Base-by-base conservation (phyloP, 2,329 filamentous ascomycete species). In the Balansia obtecta region DNA sequence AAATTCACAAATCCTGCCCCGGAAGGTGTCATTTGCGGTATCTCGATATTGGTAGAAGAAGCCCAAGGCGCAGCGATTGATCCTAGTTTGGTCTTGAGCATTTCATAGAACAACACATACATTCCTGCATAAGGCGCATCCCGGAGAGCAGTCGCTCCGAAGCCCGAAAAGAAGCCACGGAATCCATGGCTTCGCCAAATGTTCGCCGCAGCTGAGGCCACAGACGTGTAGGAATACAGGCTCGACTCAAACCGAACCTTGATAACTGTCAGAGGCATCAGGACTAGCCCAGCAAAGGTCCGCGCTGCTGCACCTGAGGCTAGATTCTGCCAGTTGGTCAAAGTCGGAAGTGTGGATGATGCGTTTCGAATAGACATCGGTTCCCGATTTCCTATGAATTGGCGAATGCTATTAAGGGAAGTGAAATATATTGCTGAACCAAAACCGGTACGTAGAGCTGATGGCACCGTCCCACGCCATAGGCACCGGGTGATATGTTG, bases 81-180 rank as follows among this genome's bases (percentile, higher is more conserved):
- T 2, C 62, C 60, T 2, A 93, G 70, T 13, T 73, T 71, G 46
- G 74, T 77, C 68, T 95, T 95, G 51, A 82, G 75, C 61, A 87
- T 79, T 69, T 98, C 93, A 68, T 98, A 98, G 58, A 95, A 86
- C 8, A 96, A 72, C 1, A 98, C 88, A 62, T 98, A 98, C 15
- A 96, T 74, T 0, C 93, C 93, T 0, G 93, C 93, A 64, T 97
- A 97, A 0, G 93, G 93, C n/a, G 90, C 93, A 67, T 98, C 93
- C 44, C 93, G 79, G 30, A 95, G 80, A 0, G 93, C 88, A 0
- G 93, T 98, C 1, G 91, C 93, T 41, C 93, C 93, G 61, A 95
- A 95, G 1, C 93, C 93, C 0, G 86, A 81, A 61, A 97, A 97
- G 68, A 98, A 94, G 0, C 91, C 93, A 32, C 83, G 79, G 3